Evolutionary conservation across 2,329 filamentous ascomycete genomes (phyloP).

Genomic region (Phaeoacremonium minimum): DNA sequence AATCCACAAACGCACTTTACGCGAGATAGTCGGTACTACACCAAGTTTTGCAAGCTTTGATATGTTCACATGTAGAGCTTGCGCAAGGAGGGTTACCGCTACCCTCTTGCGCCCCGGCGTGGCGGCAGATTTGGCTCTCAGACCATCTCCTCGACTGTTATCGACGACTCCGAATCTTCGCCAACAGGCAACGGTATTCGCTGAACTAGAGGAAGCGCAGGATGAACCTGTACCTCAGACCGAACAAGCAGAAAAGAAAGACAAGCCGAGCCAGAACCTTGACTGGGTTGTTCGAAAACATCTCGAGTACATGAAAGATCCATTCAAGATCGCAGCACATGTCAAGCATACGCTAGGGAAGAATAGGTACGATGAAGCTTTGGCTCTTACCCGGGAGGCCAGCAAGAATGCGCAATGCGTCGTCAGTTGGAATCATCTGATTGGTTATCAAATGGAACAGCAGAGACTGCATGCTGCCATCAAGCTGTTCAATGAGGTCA

Average conservation of each 20-base stretch:
- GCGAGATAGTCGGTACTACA: no score
- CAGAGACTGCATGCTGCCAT: slow-evolving; percentile 61
- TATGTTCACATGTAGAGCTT: slow-evolving; percentile 35
- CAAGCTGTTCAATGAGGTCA: slow-evolving; percentile 83
- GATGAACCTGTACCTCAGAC: not conserved
- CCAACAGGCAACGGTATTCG: no score
- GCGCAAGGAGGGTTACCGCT: slow-evolving; percentile 20
- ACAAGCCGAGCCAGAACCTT: slow-evolving; percentile 17
- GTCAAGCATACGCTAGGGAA: slow-evolving; percentile 57
- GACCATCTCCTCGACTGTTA: not conserved
- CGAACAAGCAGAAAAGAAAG: slow-evolving; percentile 11
- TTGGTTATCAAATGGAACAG: slow-evolving; percentile 64
- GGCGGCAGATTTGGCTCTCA: slow-evolving; percentile 3
- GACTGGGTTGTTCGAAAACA: slow-evolving; percentile 46
- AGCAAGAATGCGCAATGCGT: slow-evolving; percentile 59
- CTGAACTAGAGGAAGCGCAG: no score
- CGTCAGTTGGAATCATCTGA: slow-evolving; percentile 85
- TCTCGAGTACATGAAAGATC: slow-evolving; percentile 62
- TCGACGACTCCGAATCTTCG: no score
- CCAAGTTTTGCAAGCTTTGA: no score
- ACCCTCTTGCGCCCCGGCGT: slow-evolving; percentile 8
- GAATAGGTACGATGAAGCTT: slow-evolving; percentile 61
- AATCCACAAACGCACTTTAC: not conserved
- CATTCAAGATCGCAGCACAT: slow-evolving; percentile 65
- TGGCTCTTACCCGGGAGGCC: slow-evolving; percentile 64